A percentile compares a stretch with the other conserved stretches of the same genome.
Evolutionary conservation across 495 filamentous ascomycete species (phyloP).

Genomic region (Neurospora terricola): DNA sequence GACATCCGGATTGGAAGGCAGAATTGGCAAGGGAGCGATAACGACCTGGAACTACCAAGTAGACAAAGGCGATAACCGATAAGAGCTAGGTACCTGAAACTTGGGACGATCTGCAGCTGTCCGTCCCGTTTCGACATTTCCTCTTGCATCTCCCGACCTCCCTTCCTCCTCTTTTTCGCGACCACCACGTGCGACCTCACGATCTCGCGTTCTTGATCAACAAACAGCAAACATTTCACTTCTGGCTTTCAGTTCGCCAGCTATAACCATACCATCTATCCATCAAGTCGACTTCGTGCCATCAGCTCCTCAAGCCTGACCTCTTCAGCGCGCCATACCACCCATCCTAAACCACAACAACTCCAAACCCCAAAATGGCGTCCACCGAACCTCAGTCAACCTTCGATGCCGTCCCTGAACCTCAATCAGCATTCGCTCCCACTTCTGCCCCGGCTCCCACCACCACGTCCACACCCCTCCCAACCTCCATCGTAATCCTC

Average conservation of each 20-base stretch:
- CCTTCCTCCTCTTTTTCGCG: background rate
- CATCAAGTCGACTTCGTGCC: background rate
- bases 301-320: background rate
- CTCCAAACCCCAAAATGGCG: background rate
- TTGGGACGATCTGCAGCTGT: no score
- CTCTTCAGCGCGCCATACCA: background rate
- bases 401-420: background rate
- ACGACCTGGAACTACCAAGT: background rate
- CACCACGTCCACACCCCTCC: background rate
- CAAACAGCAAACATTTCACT: background rate
- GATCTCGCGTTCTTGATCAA: background rate
- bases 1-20: background rate
- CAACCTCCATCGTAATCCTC: conserved; percentile 23
- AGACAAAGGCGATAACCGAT: background rate
- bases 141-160: background rate
- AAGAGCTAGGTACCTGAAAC: no score
- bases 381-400: background rate
- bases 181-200: background rate
- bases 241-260: background rate
- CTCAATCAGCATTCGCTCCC: background rate
- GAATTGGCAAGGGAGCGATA: background rate
- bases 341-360: background rate
- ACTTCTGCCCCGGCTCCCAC: background rate
- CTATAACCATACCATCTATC: background rate
- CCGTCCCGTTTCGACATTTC: no score